phyloP scores from a whole-genome alignment of 2,329 filamentous ascomycete species.

The Herpotrichia juniperi region DNA sequence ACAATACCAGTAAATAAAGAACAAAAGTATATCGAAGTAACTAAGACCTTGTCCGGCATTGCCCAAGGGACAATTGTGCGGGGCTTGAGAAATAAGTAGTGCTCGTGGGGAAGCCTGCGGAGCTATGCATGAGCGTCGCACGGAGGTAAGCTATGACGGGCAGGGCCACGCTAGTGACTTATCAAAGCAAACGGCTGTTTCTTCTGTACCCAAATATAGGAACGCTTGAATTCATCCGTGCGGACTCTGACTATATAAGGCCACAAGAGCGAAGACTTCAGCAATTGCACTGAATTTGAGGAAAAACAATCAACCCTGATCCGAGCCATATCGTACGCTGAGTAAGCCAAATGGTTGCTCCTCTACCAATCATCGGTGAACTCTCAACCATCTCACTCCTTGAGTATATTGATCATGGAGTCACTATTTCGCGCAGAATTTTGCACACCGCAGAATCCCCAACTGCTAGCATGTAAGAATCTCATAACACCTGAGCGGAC shows the following conservation, averaged over 20 bases:
- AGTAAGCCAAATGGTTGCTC: too few relatives aligned
- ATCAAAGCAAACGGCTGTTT: background rate
- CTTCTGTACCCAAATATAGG: background rate
- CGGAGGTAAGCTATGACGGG: slow-evolving; percentile 1
- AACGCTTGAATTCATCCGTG: background rate
- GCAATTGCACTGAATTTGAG: too few relatives aligned
- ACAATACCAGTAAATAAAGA: background rate
- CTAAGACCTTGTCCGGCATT: background rate
- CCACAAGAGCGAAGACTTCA: background rate
- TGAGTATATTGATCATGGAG: too few relatives aligned
- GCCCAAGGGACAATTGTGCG: background rate
- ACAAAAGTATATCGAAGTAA: background rate
- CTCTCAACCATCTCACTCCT: too few relatives aligned
- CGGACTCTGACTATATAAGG: background rate
- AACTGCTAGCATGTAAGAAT: too few relatives aligned
- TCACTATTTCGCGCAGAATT: too few relatives aligned
- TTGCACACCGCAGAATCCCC: too few relatives aligned
- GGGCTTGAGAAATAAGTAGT: background rate
- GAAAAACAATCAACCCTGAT: too few relatives aligned
- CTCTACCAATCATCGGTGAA: too few relatives aligned
- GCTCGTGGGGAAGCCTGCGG: background rate
- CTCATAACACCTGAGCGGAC: too few relatives aligned
- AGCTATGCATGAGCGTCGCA: background rate
- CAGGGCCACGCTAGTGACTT: background rate
- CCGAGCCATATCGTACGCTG: too few relatives aligned